These are phyloP conservation scores for Vinca minor DNA, from an alignment of 257 asterid species.

Conservation along the genomic window DNA sequence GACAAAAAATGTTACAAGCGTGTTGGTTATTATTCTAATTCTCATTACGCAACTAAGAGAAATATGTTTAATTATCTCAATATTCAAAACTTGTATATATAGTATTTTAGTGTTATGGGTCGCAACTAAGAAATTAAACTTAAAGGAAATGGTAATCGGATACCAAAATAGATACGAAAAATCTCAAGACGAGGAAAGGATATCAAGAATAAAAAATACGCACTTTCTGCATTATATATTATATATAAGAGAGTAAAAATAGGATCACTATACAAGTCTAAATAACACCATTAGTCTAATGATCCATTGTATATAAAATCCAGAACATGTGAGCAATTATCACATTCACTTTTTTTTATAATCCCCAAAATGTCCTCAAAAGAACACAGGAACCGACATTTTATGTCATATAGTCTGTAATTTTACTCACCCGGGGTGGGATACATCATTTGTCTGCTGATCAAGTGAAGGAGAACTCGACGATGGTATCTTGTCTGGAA, in stretches of 20 bases:
- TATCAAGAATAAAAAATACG: too few species aligned
- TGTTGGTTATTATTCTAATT: neutral
- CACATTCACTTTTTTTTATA: neutral
- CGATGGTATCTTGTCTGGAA: constrained; percentile 72
- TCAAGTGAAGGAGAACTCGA: constrained; percentile 59
- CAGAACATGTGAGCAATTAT: neutral
- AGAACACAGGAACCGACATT: neutral
- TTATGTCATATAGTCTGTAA: neutral
- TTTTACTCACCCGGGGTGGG: constrained; percentile 66
- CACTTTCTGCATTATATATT: too few species aligned
- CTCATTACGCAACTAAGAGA: neutral
- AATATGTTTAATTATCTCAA: neutral
- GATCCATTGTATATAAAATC: neutral
- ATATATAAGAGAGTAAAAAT: too few species aligned
- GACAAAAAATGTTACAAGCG: neutral
- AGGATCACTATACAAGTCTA: too few species aligned
- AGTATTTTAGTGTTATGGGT: neutral
- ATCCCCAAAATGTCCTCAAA: neutral
- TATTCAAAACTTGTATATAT: too few species aligned
- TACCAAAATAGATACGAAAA: too few species aligned
- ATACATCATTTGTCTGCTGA: constrained; percentile 57
- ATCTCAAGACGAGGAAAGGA: too few species aligned
- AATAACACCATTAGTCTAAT: too few species aligned
- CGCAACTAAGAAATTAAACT: too few species aligned
- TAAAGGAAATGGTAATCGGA: too few species aligned